Evolutionary conservation across 2,329 filamentous ascomycete species (phyloP), one percentile per base, ranked within the genome.

Genomic region (Coniochaeta ligniaria): DNA sequence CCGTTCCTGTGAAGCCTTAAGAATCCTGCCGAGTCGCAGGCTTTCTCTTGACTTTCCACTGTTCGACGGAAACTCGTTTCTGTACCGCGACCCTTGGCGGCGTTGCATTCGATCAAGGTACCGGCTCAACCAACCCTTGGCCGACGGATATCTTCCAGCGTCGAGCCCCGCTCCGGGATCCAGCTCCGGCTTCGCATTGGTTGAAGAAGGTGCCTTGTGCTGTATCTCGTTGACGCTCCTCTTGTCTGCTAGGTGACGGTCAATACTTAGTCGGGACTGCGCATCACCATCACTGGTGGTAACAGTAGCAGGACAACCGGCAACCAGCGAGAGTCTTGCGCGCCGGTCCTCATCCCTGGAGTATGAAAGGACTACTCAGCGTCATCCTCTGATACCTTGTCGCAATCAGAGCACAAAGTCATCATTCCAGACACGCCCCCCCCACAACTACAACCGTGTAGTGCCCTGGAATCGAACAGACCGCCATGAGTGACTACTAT

Each of bases 401-500:
- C 54, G 35, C 54, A 36, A 14, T 38, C 31, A 35, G 35, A 22
- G 9, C 31, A 9, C n/a, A 57, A 22, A 24, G 22, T 26, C 4
- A 33, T 26, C 17, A 7, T 12, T n/a, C 2, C 14, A 33, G 26
- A 7, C 50, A n/a, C n/a, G n/a, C 12, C 3, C 6, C 16, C 50
- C 24, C 3, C 26, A 55, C 5, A 2, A 52, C 54, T 20, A 38
- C 31, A 7, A 24, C 17, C 5, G 54, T 26, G 54, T 38, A 16
- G 35, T 57, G 12, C 54, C n/a, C 33, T 16, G 35, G 54, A 24
- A 5, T 16, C 35, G 7, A 22, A 36, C n/a, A 26, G 35, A 17
- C 17, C 63, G 50, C 50, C n/a, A 85, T 85, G 83, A 78, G 78
- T 68, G 81, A 83, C 64, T 83, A 82, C 68, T 84, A 85, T 65